Conservation (phyloP, 495 filamentous ascomycete species). For the Daldinia concentrica region DNA sequence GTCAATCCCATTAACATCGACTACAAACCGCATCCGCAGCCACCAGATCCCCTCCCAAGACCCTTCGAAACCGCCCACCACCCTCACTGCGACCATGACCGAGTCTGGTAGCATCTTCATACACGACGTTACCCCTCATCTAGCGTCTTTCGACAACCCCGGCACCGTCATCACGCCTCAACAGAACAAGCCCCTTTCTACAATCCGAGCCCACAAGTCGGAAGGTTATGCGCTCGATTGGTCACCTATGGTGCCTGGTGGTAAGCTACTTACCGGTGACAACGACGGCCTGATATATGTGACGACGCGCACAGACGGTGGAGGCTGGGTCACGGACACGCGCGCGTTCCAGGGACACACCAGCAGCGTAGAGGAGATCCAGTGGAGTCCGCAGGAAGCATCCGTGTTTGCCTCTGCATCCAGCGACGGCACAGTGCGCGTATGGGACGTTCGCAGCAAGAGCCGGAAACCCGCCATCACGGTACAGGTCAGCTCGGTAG, state of each 20-base stretch:
- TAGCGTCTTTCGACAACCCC: slow-evolving; percentile 86
- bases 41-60: slow-evolving; percentile 78
- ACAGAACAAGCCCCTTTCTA: slow-evolving; percentile 84
- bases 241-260: slow-evolving; percentile 76
- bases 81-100: slow-evolving; percentile 88
- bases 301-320: slow-evolving; percentile 84
- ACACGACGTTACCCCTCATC: slow-evolving; percentile 89
- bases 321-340: slow-evolving; percentile 84
- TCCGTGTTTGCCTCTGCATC: slow-evolving; percentile 94
- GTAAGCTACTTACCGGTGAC: slow-evolving; percentile 92
- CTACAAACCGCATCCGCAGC: slow-evolving; percentile 90
- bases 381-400: slow-evolving; percentile 92
- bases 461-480: slow-evolving; percentile 83
- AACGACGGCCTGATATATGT: slow-evolving; percentile 87
- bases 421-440: slow-evolving; percentile 90
- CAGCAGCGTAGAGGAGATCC: slow-evolving; percentile 89
- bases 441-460: slow-evolving; percentile 95
- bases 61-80: slow-evolving; percentile 74
- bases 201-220: slow-evolving; percentile 86
- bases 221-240: slow-evolving; percentile 97
- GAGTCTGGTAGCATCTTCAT: slow-evolving; percentile 89
- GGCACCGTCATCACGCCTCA: slow-evolving; percentile 80
- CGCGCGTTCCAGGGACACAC: slow-evolving; percentile 83
- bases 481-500: slow-evolving; percentile 81
- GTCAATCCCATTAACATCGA: slow-evolving; percentile 82